These are phyloP conservation scores for Ophiocordyceps camponoti-saundersi DNA, from an alignment of 2,329 filamentous ascomycete species.

Conservation along the genomic window DNA sequence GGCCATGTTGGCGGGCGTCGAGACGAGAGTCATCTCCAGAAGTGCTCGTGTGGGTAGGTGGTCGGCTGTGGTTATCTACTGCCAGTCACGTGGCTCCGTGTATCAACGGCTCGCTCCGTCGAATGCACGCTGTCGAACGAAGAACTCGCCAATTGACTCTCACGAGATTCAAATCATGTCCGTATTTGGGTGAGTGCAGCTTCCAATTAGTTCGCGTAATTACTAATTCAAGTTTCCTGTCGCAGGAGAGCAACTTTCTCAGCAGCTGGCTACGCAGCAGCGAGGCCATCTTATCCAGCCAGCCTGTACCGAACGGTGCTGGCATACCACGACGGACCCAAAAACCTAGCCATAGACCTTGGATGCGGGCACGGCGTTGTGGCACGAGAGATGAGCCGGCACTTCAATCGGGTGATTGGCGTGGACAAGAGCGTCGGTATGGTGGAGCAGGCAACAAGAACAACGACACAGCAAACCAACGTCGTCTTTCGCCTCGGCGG, in stretches of 20 bases:
- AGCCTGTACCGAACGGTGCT: slow-evolving; percentile 36
- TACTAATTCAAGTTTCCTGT: not conserved
- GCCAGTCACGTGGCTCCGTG: not conserved
- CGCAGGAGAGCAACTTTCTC: slow-evolving; percentile 37
- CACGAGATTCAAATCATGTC: slow-evolving; percentile 18
- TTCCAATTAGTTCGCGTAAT: not conserved
- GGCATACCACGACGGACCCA: slow-evolving; percentile 26
- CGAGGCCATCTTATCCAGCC: slow-evolving; percentile 40
- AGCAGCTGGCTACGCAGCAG: slow-evolving; percentile 38
- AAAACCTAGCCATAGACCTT: slow-evolving; percentile 32
- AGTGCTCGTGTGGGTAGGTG: not conserved
- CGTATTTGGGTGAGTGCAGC: slow-evolving; percentile 25
- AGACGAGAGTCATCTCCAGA: not conserved
- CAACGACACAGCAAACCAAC: slow-evolving; percentile 19
- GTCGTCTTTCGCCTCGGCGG: slow-evolving; percentile 30
- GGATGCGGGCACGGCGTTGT: slow-evolving; percentile 46
- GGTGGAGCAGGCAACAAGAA: slow-evolving; percentile 30
- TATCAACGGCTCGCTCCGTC: not conserved
- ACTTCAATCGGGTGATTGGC: slow-evolving; percentile 32
- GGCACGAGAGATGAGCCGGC: slow-evolving; percentile 31
- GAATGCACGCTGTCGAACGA: not conserved
- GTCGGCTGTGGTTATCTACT: not conserved
- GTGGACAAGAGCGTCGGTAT: slow-evolving; percentile 41
- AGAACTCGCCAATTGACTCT: not conserved
- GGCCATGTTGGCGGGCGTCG: slow-evolving; percentile 22